These are phyloP conservation scores for Melaleuca quinquenervia DNA, from an alignment of 345 rosid species.

Conservation along the genomic window DNA sequence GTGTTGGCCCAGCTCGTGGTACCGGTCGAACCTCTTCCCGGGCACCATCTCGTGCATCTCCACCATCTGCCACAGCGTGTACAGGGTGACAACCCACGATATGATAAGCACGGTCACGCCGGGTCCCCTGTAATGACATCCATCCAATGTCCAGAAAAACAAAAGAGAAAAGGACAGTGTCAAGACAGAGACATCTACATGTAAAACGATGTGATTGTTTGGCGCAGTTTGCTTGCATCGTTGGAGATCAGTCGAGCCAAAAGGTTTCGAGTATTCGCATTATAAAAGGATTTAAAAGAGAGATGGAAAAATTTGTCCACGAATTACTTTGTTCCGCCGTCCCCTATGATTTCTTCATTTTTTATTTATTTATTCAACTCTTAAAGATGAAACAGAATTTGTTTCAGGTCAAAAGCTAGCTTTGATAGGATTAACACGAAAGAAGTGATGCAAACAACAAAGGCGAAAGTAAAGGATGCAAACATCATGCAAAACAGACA, in stretches of 20 bases:
- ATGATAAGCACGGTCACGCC: constrained; percentile 41
- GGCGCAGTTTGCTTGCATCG: not conserved
- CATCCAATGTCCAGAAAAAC: not conserved
- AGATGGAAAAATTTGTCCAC: not conserved
- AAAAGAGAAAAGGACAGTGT: not conserved
- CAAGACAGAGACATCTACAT: not conserved
- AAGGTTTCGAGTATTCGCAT: not conserved
- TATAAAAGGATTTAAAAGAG: not conserved
- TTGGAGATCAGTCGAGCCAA: not conserved
- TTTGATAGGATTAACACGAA: not conserved
- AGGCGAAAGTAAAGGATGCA: not conserved
- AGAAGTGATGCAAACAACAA: not conserved
- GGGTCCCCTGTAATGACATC: constrained; percentile 40
- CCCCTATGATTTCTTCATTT: not conserved
- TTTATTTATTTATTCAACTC: not conserved
- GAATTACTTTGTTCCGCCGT: not conserved
- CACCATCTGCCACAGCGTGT: constrained; percentile 81
- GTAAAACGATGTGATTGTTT: not conserved
- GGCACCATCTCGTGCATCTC: constrained; percentile 86
- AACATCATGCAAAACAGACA: not conserved
- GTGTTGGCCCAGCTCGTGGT: constrained; percentile 61
- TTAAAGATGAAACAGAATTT: not conserved
- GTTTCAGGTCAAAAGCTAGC: not conserved
- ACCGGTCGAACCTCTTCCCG: constrained; percentile 53
- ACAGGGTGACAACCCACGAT: constrained; percentile 65